phyloP scores from a whole-genome alignment of 495 filamentous ascomycete species.

The Neurospora cerealis region DNA sequence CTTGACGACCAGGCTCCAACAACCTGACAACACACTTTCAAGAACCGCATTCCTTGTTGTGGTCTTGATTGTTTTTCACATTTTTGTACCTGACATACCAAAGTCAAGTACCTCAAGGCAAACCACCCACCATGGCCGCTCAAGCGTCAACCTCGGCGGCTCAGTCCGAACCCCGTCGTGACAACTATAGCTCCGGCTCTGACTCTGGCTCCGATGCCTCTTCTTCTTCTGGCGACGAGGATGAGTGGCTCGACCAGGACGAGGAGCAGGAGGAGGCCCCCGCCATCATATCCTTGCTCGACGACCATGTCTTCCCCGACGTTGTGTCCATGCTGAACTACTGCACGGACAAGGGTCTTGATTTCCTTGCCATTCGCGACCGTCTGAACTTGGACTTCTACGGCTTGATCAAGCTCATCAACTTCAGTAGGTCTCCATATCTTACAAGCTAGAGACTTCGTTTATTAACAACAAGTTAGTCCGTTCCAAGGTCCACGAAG shows the following conservation, averaged over 20 bases:
- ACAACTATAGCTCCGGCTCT: conserved; percentile 5
- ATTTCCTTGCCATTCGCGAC: conserved; percentile 57
- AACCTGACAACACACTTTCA: not conserved
- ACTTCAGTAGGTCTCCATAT: conserved; percentile 46
- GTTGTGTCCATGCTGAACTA: conserved; percentile 58
- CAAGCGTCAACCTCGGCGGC: not conserved
- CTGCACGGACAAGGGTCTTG: conserved; percentile 61
- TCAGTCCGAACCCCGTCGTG: conserved; percentile 3
- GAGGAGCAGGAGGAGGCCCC: conserved; percentile 47
- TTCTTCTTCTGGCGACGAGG: conserved; percentile 39
- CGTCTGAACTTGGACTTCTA: conserved; percentile 69
- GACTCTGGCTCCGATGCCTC: conserved; percentile 2
- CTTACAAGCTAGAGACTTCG: not conserved
- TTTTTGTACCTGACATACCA: not conserved
- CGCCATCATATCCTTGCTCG: conserved; percentile 59
- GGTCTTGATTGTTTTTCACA: not conserved
- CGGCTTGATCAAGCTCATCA: conserved; percentile 73
- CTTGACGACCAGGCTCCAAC: not conserved
- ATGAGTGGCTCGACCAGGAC: conserved; percentile 75
- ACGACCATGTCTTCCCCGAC: conserved; percentile 56
- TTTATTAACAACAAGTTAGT: conserved; percentile 14
- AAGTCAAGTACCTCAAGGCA: not conserved
- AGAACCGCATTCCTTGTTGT: not conserved
- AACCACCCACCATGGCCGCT: not conserved
- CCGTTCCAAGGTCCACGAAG: conserved; percentile 31